Conservation (phyloP, 306 rosid species). For the Acacia acuminata region DNA sequence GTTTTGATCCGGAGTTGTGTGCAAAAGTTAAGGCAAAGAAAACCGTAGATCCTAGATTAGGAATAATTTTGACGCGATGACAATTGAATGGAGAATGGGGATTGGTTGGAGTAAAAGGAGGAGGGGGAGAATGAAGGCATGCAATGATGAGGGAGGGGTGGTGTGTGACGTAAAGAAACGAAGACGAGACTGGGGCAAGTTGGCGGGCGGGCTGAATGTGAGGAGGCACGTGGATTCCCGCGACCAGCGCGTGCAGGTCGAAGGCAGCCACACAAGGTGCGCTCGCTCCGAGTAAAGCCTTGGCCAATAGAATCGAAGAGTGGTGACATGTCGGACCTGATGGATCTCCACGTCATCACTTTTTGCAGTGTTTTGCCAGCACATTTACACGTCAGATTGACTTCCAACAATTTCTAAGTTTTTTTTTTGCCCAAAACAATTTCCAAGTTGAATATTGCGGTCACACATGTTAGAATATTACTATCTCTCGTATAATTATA, state of each 20-base stretch:
- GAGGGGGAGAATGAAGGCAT: not conserved
- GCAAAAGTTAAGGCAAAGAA: not conserved
- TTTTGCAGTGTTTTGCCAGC: not conserved
- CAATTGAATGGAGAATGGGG: not conserved
- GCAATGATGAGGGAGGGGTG: not conserved
- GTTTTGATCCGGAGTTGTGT: not conserved
- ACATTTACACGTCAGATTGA: not conserved
- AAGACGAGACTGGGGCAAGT: not conserved
- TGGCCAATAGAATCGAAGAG: conserved; percentile 22
- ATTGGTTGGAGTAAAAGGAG: not conserved
- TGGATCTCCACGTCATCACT: conserved; percentile 16
- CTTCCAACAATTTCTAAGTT: not conserved
- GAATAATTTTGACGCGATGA: not conserved
- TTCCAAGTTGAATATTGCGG: no score
- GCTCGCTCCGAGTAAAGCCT: conserved; percentile 20
- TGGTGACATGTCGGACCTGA: not conserved
- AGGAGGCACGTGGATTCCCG: conserved; percentile 37
- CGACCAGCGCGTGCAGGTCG: conserved; percentile 46
- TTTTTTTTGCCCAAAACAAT: no score
- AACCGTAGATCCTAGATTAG: not conserved
- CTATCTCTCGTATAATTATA: no score
- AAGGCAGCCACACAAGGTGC: conserved; percentile 32
- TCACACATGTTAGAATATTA: no score
- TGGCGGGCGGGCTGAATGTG: not conserved
- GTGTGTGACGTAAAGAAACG: conserved; percentile 19